These are phyloP conservation scores for Starmerella khaoyaiensis DNA, from an alignment of 805 yeast genomes.

Conservation along the genomic window DNA sequence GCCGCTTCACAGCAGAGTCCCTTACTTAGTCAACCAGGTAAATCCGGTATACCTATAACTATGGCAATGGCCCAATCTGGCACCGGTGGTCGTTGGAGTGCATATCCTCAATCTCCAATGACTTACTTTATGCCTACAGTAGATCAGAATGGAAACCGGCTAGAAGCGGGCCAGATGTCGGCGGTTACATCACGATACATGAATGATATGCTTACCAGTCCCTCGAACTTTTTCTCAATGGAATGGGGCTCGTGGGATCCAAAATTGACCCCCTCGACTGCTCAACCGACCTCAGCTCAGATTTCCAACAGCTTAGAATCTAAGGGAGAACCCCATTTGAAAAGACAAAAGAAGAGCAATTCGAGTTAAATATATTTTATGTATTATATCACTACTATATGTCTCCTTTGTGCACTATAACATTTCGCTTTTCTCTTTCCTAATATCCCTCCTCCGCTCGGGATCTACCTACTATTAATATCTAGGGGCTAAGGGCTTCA, in stretches of 20 bases:
- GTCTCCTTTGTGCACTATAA: too few relatives aligned
- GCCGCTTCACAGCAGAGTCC: too few relatives aligned
- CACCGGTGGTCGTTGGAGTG: conserved; percentile 12
- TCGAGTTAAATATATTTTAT: too few relatives aligned
- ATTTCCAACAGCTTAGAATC: too few relatives aligned
- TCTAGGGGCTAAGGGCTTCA: conserved; percentile 5
- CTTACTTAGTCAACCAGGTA: too few relatives aligned
- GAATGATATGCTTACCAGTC: conserved; percentile 66
- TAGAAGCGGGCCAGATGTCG: conserved; percentile 58
- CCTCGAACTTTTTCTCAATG: conserved; percentile 57
- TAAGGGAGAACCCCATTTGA: too few relatives aligned
- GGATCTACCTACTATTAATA: neutral
- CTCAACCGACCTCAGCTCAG: neutral
- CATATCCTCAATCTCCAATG: conserved; percentile 15
- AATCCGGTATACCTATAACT: too few relatives aligned
- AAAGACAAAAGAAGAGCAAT: too few relatives aligned
- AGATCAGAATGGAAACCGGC: neutral
- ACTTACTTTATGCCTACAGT: conserved; percentile 12
- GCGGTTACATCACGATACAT: conserved; percentile 56
- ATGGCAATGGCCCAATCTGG: neutral
- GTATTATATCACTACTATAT: too few relatives aligned
- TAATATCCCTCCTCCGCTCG: too few relatives aligned
- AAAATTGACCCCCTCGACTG: conserved; percentile 3
- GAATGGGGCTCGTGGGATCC: conserved; percentile 37
- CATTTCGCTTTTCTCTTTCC: too few relatives aligned